phyloP scores from a whole-genome alignment of 2,329 filamentous ascomycete species.

The Aspergillus ibericus region DNA sequence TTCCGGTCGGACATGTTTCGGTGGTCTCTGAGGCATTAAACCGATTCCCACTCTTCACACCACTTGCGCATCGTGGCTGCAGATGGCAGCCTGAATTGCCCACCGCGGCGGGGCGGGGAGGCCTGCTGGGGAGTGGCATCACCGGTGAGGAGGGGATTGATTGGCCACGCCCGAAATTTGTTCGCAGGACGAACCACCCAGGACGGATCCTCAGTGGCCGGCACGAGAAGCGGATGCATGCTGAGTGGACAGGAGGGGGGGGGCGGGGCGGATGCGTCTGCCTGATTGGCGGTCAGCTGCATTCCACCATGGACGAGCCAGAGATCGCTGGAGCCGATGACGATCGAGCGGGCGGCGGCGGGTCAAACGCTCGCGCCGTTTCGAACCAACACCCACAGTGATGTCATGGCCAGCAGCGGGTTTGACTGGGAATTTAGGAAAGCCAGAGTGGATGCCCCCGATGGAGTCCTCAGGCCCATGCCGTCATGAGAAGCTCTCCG shows the following conservation, averaged over 20 bases:
- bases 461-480: neutral
- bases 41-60: neutral
- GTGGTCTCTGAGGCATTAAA: neutral
- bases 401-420: constrained; percentile 26
- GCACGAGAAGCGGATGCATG: constrained; percentile 8
- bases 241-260: constrained; percentile 27
- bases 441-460: too few relatives aligned
- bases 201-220: neutral
- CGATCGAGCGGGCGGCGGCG: constrained; percentile 26
- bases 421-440: neutral
- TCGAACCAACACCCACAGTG: constrained; percentile 19
- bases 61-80: neutral
- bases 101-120: constrained; percentile 9
- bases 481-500: neutral
- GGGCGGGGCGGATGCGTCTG: too few relatives aligned
- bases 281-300: too few relatives aligned
- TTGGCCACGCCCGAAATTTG: constrained; percentile 1
- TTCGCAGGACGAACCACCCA: constrained; percentile 4
- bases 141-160: neutral
- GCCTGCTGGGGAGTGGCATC: neutral
- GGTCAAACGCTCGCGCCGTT: constrained; percentile 33
- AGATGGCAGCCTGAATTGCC: constrained; percentile 10
- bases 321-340: constrained; percentile 36
- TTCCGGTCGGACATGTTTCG: neutral
- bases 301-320: constrained; percentile 26